Evolutionary conservation across 768 basidiomycete genomes (phyloP), one percentile per base, ranked within the genome.

Genomic region (Harrya chromipes): DNA sequence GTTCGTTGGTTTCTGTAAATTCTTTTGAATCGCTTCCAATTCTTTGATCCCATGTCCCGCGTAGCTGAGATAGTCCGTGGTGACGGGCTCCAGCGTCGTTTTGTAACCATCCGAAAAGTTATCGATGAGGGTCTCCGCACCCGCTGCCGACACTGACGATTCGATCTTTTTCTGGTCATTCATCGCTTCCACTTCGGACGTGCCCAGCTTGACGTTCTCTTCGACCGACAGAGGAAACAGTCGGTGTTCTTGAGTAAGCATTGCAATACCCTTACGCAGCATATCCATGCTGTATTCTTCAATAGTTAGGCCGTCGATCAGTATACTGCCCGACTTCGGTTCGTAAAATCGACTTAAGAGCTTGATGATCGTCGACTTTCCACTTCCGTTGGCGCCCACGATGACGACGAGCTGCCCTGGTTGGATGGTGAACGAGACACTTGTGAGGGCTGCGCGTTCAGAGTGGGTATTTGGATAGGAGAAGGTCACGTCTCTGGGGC

Each of bases 401-500:
- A 72, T 54, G 37, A 70, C 62, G 3, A 67, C 71, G 4, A 70
- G 54, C 17, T 66, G 64, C 5, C 70, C 70, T 6, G 63, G 60
- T 12, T 54, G 49, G 23, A 72, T 63, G 11, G 56, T 56, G 41
- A 72, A 69, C 4, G 62, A 63, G 4, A 69, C 58, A n/a, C 55
- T 19, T 41, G 55, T 44, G 49, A 70, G 50, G 20, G 64, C 68
- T 0, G 52, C 26, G 11, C 46, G 56, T 20, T 58, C 50, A 14
- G 61, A 50, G 16, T 58, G 54, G 43, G 65, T 67, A 19, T 70
- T 74, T 0, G 81, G 80, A 54, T 85, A 85, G 10, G 67, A 60
- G 50, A 84, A 84, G 0, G 67, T 66, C 0, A 84, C 72, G 43
- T 81, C 58, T 17, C 83, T 84, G 35, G 2, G 31, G 5, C n/a